Evolutionary conservation across 179 eudicot species (phyloP).

Genomic region (Gypsophila paniculata): DNA sequence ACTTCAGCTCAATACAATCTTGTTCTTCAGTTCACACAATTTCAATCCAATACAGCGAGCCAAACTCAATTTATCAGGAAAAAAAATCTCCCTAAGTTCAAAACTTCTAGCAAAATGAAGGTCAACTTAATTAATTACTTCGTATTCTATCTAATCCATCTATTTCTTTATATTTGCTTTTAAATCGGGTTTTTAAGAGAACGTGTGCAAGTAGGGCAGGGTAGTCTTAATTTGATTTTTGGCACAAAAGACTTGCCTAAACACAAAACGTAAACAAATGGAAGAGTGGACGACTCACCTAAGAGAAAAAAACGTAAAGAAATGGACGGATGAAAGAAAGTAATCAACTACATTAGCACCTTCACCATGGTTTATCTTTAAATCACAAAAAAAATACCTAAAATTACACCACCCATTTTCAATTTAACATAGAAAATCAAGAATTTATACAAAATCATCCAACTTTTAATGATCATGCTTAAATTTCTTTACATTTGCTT

Average conservation of each 20-base stretch:
- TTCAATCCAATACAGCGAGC: too few species aligned
- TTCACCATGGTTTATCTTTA: not conserved
- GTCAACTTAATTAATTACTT: not conserved
- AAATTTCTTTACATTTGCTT: not conserved
- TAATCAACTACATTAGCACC: not conserved
- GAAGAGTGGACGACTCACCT: too few species aligned
- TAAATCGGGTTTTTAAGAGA: too few species aligned
- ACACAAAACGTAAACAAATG: too few species aligned
- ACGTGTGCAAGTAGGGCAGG: too few species aligned
- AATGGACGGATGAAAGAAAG: not conserved
- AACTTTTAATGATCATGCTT: not conserved
- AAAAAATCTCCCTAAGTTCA: not conserved
- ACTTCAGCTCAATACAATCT: too few species aligned
- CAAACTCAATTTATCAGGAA: not conserved
- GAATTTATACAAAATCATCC: not conserved
- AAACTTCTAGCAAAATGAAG: not conserved
- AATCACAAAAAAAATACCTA: not conserved
- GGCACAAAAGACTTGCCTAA: too few species aligned
- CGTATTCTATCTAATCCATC: too few species aligned
- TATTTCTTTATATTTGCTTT: too few species aligned
- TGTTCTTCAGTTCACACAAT: too few species aligned
- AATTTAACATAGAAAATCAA: constrained; percentile 1
- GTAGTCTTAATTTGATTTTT: too few species aligned
- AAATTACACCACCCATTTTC: constrained; percentile 4
- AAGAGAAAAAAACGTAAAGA: too few species aligned